phyloP scores from a whole-genome alignment of 805 yeast species.

The Groenewaldozyma tartarivorans region DNA sequence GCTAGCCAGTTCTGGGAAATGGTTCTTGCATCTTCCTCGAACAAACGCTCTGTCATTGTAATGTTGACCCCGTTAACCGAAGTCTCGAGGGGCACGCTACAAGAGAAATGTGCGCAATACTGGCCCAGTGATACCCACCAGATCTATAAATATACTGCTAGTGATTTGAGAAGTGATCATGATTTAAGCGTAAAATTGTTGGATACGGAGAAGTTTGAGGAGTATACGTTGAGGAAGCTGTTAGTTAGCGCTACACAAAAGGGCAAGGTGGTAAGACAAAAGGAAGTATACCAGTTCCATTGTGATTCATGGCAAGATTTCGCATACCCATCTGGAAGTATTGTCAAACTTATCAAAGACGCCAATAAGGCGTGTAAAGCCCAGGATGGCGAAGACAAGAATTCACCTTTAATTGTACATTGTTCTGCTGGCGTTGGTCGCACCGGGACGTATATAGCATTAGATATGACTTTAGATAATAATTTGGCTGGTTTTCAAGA shows the following conservation, averaged over 20 bases:
- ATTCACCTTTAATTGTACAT: conserved; percentile 63
- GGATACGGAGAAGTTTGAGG: not conserved
- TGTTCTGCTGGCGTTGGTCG: conserved; percentile 98
- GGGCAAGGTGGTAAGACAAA: conserved; percentile 7
- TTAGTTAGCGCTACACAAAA: not conserved
- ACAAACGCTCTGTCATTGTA: conserved; percentile 49
- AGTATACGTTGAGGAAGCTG: conserved; percentile 12
- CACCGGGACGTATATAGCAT: conserved; percentile 78
- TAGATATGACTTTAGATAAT: conserved; percentile 40
- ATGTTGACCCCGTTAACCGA: conserved; percentile 75
- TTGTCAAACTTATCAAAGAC: conserved; percentile 39
- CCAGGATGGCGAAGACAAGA: too few relatives aligned
- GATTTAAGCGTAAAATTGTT: conserved; percentile 6
- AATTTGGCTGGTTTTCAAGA: conserved; percentile 6
- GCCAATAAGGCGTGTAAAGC: conserved; percentile 38
- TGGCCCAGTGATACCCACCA: conserved; percentile 53
- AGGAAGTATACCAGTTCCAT: conserved; percentile 51
- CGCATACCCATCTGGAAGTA: conserved; percentile 36
- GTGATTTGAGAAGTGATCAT: conserved; percentile 8
- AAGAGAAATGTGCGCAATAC: conserved; percentile 73
- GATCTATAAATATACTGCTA: conserved; percentile 25
- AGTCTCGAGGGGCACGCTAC: conserved; percentile 35
- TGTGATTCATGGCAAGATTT: conserved; percentile 77
- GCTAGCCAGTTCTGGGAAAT: conserved; percentile 80
- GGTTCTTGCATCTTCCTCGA: conserved; percentile 56